Base-by-base conservation (phyloP, 2,329 filamentous ascomycete genomes). In the Exophiala lecanii-corni region DNA sequence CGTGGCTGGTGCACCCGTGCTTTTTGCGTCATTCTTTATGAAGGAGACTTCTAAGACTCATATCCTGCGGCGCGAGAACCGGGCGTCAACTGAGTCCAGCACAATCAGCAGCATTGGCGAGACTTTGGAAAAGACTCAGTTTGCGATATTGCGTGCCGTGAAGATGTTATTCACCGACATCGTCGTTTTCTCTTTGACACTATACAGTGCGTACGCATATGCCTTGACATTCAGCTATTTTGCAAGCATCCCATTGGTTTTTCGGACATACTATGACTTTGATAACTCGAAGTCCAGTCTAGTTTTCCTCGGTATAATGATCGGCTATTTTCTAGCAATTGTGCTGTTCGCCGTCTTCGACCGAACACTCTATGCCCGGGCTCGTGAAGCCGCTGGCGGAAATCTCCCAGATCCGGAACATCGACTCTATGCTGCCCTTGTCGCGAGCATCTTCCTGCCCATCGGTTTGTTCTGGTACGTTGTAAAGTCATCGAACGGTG, bases 211-310 rank as follows among this genome's bases (percentile, higher is more conserved):
- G 30, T 86, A 86, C 62, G 79, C 84, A 61, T 88, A 89, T 58
- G 84, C 75, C 4, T 71, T 91, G 1, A 76, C 94, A 1, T 94
- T 92, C 59, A 79, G 91, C 21, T 91, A 91, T 69, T 71, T 95
- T 38, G 89, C 86, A 0, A 84, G 87, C 1, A 92, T 92, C 56
- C 82, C 85, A 0, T 77, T 91, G 33, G 84, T 94, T 37, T 94
- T 92, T 66, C 71, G 82, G 49, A 35, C 37, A 25, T 70, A 86
- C 12, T 82, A 91, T 61, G 72, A 74, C 57, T 85, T 89, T 69
- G 75, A 66, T 13, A 53, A 72, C 2, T 85, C 86, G 39, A 63
- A 82, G 12, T 76, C 79, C 1, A 86, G 86, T 1, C 73, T 94
- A 4, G 79, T 85, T 5, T 94, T 87, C 63, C 83, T 94, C 50